A percentile compares a stretch with the other conserved stretches of the same genome.
phyloP scores from a whole-genome alignment of 1,139 yeast genomes.

The Yamadazyma mexicana region DNA sequence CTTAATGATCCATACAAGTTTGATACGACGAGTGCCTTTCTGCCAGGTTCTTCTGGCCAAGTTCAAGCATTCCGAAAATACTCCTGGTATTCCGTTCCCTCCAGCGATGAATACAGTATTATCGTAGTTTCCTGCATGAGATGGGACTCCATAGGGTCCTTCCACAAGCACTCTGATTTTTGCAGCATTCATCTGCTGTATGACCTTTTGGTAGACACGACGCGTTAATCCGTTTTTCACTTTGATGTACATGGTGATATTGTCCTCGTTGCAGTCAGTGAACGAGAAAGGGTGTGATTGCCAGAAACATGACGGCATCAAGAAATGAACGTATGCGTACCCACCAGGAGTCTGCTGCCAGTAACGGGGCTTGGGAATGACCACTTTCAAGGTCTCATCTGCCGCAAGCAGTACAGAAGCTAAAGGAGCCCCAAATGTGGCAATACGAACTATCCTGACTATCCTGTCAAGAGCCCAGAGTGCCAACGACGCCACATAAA shows the following conservation, averaged over 20 bases:
- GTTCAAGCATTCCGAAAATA: conserved; percentile 22
- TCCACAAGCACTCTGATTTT: conserved; percentile 32
- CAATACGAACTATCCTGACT: conserved; percentile 22
- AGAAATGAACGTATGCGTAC: conserved; percentile 45
- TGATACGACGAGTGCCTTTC: conserved; percentile 14
- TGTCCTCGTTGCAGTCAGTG: conserved; percentile 19
- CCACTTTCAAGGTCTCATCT: conserved; percentile 15
- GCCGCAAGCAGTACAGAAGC: conserved; percentile 43
- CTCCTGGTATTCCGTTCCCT: conserved; percentile 49
- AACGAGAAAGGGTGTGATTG: conserved; percentile 69
- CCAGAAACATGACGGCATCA: conserved; percentile 54
- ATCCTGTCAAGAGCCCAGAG: conserved; percentile 33
- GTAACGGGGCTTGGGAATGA: conserved; percentile 16
- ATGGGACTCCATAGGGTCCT: conserved; percentile 39
- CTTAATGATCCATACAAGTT: conserved; percentile 42
- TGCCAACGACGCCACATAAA: conserved; percentile 16
- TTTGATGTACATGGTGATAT: conserved; percentile 28
- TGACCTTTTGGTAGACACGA: conserved; percentile 26
- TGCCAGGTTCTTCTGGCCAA: conserved; percentile 15
- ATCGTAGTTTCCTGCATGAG: conserved; percentile 26
- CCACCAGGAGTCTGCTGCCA: conserved; percentile 32
- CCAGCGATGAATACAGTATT: conserved; percentile 37
- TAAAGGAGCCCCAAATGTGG: conserved; percentile 31
- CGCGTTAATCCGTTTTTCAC: conserved; percentile 37
- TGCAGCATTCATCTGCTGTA: conserved; percentile 24